Conservation (phyloP, 2,329 filamentous ascomycete species). For the Proliferodiscus dingleyae region DNA sequence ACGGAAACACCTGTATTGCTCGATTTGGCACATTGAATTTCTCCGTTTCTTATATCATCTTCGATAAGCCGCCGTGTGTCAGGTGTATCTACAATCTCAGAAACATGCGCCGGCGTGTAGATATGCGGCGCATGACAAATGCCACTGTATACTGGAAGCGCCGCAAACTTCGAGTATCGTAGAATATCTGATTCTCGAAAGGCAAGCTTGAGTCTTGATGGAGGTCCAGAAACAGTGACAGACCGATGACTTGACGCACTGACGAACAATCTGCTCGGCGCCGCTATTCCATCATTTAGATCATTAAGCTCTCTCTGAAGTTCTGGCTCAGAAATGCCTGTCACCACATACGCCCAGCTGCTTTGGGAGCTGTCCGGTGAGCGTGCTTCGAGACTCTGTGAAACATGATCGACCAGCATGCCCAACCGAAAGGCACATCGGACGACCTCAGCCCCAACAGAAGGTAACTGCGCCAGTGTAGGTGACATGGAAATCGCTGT, state of each 20-base stretch:
- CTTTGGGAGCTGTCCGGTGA: conserved; percentile 21
- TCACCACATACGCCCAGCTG: conserved; percentile 40
- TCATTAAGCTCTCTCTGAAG: conserved; percentile 37
- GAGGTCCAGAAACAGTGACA: conserved; percentile 15
- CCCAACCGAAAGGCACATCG: conserved; percentile 44
- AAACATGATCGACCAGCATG: conserved; percentile 39
- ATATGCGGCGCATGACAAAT: conserved; percentile 40
- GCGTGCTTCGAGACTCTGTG: conserved; percentile 36
- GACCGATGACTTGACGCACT: conserved; percentile 12
- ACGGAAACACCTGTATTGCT: no score
- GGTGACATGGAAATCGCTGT: conserved; percentile 39
- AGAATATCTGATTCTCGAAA: conserved; percentile 31
- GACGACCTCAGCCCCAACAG: conserved; percentile 38
- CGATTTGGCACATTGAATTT: no score
- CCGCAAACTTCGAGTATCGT: conserved; percentile 28
- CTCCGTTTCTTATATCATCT: no score
- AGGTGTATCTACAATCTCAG: conserved; percentile 29
- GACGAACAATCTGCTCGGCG: conserved; percentile 18
- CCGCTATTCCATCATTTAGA: conserved; percentile 28
- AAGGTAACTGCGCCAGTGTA: conserved; percentile 36
- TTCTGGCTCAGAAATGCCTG: conserved; percentile 28
- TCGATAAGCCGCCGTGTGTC: no score
- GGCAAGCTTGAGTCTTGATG: conserved; percentile 26
- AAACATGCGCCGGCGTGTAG: conserved; percentile 31
- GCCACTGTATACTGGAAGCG: conserved; percentile 35